These are phyloP conservation scores for Beauveria medogensis DNA, from an alignment of 2,329 filamentous ascomycete species.

Conservation along the genomic window DNA sequence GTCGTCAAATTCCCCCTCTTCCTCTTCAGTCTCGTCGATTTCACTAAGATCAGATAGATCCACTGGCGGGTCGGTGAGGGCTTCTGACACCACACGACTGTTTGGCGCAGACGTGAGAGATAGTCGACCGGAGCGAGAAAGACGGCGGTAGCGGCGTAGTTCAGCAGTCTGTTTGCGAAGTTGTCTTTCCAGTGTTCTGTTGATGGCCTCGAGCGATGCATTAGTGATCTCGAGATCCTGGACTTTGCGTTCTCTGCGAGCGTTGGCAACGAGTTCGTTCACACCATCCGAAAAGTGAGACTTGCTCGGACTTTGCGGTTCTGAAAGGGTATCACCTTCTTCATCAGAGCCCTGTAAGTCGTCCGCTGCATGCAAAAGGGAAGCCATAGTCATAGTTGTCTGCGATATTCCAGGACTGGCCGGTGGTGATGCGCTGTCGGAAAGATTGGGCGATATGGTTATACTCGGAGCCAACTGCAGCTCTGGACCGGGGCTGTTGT, in stretches of 20 bases:
- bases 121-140: conserved; percentile 73
- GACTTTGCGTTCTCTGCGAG: conserved; percentile 86
- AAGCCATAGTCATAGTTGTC: conserved; percentile 42
- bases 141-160: conserved; percentile 73
- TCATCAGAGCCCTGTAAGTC: conserved; percentile 33
- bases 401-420: conserved; percentile 23
- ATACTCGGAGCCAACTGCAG: conserved; percentile 27
- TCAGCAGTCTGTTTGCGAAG: conserved; percentile 87
- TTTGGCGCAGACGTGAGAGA: conserved; percentile 47
- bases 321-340: conserved; percentile 25
- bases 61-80: conserved; percentile 32
- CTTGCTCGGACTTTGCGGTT: conserved; percentile 50
- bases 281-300: conserved; percentile 50
- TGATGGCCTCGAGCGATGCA: conserved; percentile 89
- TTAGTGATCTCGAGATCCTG: conserved; percentile 96
- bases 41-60: conserved; percentile 46
- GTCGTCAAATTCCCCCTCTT: conserved; percentile 39
- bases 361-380: conserved; percentile 48
- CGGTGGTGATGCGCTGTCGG: conserved; percentile 31
- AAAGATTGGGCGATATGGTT: conserved; percentile 25
- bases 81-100: conserved; percentile 36
- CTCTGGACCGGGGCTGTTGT: conserved; percentile 31
- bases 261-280: conserved; percentile 76
- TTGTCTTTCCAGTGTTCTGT: conserved; percentile 83
- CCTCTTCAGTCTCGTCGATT: conserved; percentile 33